phyloP scores from a whole-genome alignment of 179 eudicot species.

The Amaranthus tricolor region DNA sequence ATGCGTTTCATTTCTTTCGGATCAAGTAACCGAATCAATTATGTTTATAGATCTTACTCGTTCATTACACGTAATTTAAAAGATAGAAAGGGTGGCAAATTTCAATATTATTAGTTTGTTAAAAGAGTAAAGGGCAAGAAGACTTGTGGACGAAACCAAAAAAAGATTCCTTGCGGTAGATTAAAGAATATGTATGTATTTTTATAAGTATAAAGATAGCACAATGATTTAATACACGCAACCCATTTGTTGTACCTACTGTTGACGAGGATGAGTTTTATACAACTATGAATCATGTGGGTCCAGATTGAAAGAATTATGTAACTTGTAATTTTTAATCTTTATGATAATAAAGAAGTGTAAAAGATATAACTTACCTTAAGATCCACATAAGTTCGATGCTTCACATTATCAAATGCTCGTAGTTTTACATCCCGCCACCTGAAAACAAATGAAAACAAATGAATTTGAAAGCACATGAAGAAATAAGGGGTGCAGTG shows the following conservation, averaged over 20 bases:
- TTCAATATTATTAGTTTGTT: slow-evolving; percentile 3
- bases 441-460: slow-evolving; percentile 36
- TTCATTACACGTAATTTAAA: neutral
- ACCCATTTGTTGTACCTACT: slow-evolving; percentile 27
- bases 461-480: neutral
- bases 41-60: neutral
- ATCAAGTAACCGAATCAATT: slow-evolving; percentile 1
- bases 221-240: too few species aligned
- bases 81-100: slow-evolving; percentile 10
- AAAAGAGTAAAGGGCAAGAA: slow-evolving; percentile 5
- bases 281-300: neutral
- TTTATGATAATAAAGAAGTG: neutral
- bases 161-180: slow-evolving; percentile 34
- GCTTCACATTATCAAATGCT: slow-evolving; percentile 86
- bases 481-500: neutral
- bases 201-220: neutral
- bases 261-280: slow-evolving; percentile 4
- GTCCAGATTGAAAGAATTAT: slow-evolving; percentile 12
- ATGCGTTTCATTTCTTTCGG: neutral
- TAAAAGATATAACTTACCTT: slow-evolving; percentile 47
- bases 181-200: slow-evolving; percentile 4
- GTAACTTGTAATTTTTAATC: neutral
- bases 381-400: slow-evolving; percentile 94
- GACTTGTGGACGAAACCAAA: slow-evolving; percentile 15
- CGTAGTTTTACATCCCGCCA: slow-evolving; percentile 93